Base-by-base conservation (phyloP, 768 basidiomycete species). In the Nidularia sp. region DNA sequence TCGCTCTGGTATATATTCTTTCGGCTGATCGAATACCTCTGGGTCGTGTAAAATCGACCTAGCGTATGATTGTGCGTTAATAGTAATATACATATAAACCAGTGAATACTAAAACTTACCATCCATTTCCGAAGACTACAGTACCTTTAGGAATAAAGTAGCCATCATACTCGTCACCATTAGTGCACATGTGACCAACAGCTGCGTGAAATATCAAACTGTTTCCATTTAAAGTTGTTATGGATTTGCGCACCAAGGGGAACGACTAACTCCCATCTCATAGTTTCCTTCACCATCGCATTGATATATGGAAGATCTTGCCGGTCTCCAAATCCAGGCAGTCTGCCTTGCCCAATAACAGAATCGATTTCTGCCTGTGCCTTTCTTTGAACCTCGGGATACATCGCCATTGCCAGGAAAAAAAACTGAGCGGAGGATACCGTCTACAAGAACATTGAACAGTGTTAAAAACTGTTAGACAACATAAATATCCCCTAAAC, bases 351-450 rank as follows among this genome's bases (percentile, higher is more conserved):
- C 8, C 69, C 72, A 8, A 77, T 54, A 4, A 77, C 64, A 1
- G 47, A 29, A 55, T 78, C 76, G 9, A 79, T 62, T 55, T 78
- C 75, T 4, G 60, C 62, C 49, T 75, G 77, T 0, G 73, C 75
- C 47, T 58, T 67, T 6, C 43, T 51, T 51, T 70, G 71, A 9
- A 63, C 57, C 9, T 69, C 63, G 1, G 75, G 75, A 51, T 73
- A 56, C 6, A 66, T 55, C 4, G 69, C 60, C 70, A 78, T 71
- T 1, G 70, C 68, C 10, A 76, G 62, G 44, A 77, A 51, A 55
- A 78, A 73, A 1, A 63, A 54, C 8, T 57, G 53, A 1, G 74
- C 45, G 1, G 66, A 56, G 4, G 66, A 62, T 32, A 60, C 67
- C 1, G 67, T 72, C 71, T 72, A 39, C 31, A 35, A 41, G 12